phyloP scores from a whole-genome alignment of 345 rosid species.

The Sisymbrium irio region DNA sequence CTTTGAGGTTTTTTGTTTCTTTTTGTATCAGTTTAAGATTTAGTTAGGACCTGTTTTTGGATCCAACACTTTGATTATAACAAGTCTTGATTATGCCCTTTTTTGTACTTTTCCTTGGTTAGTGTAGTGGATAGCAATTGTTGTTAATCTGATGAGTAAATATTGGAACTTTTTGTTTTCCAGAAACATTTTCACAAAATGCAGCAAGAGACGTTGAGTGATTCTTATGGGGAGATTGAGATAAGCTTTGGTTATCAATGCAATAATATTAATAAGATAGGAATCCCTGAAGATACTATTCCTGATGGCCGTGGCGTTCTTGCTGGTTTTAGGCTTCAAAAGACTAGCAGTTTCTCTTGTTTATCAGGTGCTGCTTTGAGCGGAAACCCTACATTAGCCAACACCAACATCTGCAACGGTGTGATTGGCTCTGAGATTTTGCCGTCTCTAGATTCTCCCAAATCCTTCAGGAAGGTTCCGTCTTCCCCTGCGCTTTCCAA shows the following conservation, averaged over 20 bases:
- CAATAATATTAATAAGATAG: slow-evolving; percentile 30
- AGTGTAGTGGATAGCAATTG: slow-evolving; percentile 1
- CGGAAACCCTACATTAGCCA: slow-evolving; percentile 94
- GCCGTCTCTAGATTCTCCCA: slow-evolving; percentile 85
- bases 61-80: not conserved
- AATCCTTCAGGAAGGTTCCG: slow-evolving; percentile 70
- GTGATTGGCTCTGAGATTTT: slow-evolving; percentile 83
- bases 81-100: not conserved
- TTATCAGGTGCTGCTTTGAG: slow-evolving; percentile 95
- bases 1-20: not conserved
- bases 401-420: slow-evolving; percentile 91
- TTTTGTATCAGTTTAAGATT: not conserved
- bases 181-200: slow-evolving; percentile 31
- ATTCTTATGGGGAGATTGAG: slow-evolving; percentile 67
- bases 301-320: slow-evolving; percentile 31
- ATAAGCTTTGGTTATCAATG: slow-evolving; percentile 95
- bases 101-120: not conserved
- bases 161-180: not conserved
- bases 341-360: slow-evolving; percentile 80
- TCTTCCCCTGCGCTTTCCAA: slow-evolving; percentile 74
- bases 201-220: slow-evolving; percentile 41
- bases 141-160: too few relatives aligned
- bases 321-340: slow-evolving; percentile 45
- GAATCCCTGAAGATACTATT: slow-evolving; percentile 24
- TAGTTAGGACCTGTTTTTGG: not conserved